These are phyloP conservation scores for Penicillium freii DNA, from an alignment of 2,329 filamentous ascomycete genomes.

Conservation along the genomic window DNA sequence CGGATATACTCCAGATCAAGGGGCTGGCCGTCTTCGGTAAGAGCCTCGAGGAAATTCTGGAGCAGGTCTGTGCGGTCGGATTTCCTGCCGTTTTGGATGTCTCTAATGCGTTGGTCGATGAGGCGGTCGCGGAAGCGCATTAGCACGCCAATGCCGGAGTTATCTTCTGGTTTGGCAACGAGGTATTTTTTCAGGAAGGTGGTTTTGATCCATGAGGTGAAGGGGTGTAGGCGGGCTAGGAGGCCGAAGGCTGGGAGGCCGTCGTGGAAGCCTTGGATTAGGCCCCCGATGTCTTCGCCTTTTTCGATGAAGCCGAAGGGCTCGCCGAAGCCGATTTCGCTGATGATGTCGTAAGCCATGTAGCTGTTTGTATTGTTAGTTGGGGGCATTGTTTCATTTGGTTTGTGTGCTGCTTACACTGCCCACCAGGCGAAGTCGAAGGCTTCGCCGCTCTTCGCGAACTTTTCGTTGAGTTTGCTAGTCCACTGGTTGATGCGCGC, in stretches of 20 bases:
- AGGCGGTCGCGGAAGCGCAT: slow-evolving; percentile 59
- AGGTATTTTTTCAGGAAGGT: slow-evolving; percentile 55
- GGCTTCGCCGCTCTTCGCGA: slow-evolving; percentile 44
- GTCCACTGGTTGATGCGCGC: slow-evolving; percentile 52
- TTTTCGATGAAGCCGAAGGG: slow-evolving; percentile 57
- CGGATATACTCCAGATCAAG: slow-evolving; percentile 53
- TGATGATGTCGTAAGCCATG: slow-evolving; percentile 59
- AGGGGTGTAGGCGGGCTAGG: slow-evolving; percentile 53
- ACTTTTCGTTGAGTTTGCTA: slow-evolving; percentile 47
- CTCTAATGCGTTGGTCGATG: slow-evolving; percentile 49
- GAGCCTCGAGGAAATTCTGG: slow-evolving; percentile 50
- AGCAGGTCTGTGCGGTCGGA: slow-evolving; percentile 52
- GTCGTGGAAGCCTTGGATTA: slow-evolving; percentile 57
- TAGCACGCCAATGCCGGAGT: slow-evolving; percentile 55
- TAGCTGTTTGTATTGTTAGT: slow-evolving; percentile 31
- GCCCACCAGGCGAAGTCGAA: slow-evolving; percentile 60
- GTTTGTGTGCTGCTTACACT: slow-evolving; percentile 34
- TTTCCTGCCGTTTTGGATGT: slow-evolving; percentile 49
- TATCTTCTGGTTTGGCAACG: slow-evolving; percentile 53
- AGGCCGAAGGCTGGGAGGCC: slow-evolving; percentile 53
- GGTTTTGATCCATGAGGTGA: slow-evolving; percentile 56
- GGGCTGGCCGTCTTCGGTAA: slow-evolving; percentile 47
- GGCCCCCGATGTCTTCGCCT: slow-evolving; percentile 52
- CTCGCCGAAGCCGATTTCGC: slow-evolving; percentile 56
- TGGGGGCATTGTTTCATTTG: not conserved